A percentile compares a stretch with the other conserved stretches of the same genome.
Evolutionary conservation across 192 early-diverging fungal genomes (phyloP).

Genomic region (Dissophora globulifera): DNA sequence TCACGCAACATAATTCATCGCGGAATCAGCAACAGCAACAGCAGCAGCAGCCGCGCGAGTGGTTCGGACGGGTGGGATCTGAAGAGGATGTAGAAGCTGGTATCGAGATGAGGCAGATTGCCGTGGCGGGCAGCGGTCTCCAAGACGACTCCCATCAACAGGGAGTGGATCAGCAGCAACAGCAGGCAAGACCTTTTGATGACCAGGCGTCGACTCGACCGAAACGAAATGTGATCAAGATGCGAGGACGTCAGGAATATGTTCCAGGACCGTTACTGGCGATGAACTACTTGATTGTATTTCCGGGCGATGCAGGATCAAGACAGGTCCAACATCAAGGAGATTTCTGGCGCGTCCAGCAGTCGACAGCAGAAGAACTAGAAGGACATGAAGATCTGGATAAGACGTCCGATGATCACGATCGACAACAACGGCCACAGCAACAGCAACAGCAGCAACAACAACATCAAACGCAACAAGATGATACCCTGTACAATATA

Average conservation of each 20-base stretch:
- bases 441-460: background rate
- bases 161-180: background rate
- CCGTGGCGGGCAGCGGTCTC: background rate
- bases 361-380: no score
- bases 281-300: slow-evolving; percentile 48
- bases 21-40: no score
- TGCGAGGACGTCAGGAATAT: slow-evolving; percentile 45
- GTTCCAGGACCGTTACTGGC: slow-evolving; percentile 42
- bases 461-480: background rate
- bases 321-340: slow-evolving; percentile 31
- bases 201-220: background rate
- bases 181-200: no score
- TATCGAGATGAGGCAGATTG: slow-evolving; percentile 10
- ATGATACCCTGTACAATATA: slow-evolving; percentile 37
- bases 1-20: no score
- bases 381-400: no score
- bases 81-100: slow-evolving; percentile 7
- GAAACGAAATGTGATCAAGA: slow-evolving; percentile 21
- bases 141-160: background rate
- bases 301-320: slow-evolving; percentile 41
- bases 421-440: no score
- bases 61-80: background rate
- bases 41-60: background rate
- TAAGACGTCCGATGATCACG: no score
- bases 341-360: slow-evolving; percentile 7